Conservation (phyloP, 2,329 filamentous ascomycete species). For the Thelonectria discophora region DNA sequence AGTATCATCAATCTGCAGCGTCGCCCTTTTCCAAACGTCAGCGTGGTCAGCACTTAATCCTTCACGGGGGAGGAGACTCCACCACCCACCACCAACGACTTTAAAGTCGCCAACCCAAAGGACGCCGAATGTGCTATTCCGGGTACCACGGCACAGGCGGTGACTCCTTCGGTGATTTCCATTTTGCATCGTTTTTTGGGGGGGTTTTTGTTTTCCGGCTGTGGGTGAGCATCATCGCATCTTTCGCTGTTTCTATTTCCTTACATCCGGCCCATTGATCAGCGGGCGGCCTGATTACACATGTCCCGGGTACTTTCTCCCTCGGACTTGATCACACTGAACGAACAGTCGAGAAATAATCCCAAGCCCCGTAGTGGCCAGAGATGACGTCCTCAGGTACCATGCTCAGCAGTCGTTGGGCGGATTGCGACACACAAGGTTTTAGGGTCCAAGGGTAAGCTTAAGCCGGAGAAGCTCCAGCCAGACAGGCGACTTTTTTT, state of each 20-base stretch:
- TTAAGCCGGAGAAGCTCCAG: constrained; percentile 35
- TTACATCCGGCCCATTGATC: constrained; percentile 5
- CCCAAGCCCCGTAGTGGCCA: background rate
- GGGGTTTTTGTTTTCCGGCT: background rate
- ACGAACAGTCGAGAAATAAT: background rate
- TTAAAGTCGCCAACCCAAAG: constrained; percentile 23
- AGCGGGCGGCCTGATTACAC: constrained; percentile 10
- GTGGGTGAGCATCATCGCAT: background rate
- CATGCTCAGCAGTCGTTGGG: constrained; percentile 13
- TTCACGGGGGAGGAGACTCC: constrained; percentile 9
- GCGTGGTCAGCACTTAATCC: constrained; percentile 41
- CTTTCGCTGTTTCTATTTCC: background rate
- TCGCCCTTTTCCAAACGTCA: constrained; percentile 23
- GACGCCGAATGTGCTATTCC: too few species aligned
- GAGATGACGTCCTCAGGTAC: constrained; percentile 15
- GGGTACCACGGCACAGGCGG: constrained; percentile 13
- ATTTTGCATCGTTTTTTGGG: constrained; percentile 15
- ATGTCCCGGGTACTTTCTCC: background rate
- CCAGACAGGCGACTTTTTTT: constrained; percentile 2
- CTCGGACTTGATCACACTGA: too few species aligned
- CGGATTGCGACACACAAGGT: constrained; percentile 15
- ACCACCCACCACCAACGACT: constrained; percentile 11
- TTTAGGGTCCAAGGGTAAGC: constrained; percentile 39
- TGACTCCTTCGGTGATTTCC: constrained; percentile 3
- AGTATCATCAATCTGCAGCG: background rate